Base-by-base conservation (phyloP, 2,329 filamentous ascomycete genomes). In the Dendryphion nanum region DNA sequence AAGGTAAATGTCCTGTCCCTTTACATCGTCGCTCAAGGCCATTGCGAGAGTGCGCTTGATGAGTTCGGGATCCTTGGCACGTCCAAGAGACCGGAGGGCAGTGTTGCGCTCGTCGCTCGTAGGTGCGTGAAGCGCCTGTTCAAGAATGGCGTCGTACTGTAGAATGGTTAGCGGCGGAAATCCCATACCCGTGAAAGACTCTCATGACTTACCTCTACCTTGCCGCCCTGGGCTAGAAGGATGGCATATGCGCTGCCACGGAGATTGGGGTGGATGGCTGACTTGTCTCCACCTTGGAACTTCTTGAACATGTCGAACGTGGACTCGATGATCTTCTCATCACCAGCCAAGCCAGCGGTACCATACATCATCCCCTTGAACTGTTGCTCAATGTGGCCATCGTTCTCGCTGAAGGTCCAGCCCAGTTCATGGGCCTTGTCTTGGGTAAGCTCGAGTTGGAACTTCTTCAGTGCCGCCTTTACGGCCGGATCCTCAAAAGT, bases 281-380 rank as follows among this genome's bases (percentile, higher is more conserved):
- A 75, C 59, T 76, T 78, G 61, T 97, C 88, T 18, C 91, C 91
- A 17, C 73, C 76, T 54, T 84, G 80, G 64, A 89, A 95, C 64
- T 87, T 89, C 59, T 77, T 76, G 64, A 96, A 95, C 86, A 96
- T 94, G 18, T 90, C 86, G 68, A 89, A 85, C 6, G 89, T 85
- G 6, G 89, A 88, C 34, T 81, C 76, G 59, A 91, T 80, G 44
- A 95, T 80, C 50, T 78, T 74, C 55, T 89, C 73, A 56, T 97
- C 91, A 21, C 89, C 89, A 31, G 83, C 78, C 50, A 88, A 73
- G 41, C 90, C 91, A 35, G 91, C 89, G 51, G 77, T 81, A 44
- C 86, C 86, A 62, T 97, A 97, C 63, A 96, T 78, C 61, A 96
- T 79, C 12, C 82, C 83, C 75, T 97, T 97, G 77, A 95, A 94